phyloP scores from a whole-genome alignment of 1,284 basidiomycete species.

The Trichosporon coremiiforme region DNA sequence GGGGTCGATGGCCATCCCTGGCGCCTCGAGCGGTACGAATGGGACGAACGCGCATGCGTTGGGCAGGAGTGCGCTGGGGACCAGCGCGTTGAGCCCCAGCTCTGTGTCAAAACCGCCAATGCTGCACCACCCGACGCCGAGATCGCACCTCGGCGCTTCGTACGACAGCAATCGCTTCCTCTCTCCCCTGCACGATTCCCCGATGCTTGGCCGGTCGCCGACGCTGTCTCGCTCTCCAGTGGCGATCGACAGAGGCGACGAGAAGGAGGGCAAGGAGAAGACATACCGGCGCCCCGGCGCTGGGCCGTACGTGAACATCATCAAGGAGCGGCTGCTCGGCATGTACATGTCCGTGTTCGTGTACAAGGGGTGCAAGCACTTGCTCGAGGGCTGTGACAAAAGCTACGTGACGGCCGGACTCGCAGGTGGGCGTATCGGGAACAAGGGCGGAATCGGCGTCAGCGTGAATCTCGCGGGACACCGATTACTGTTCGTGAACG shows the following conservation, averaged over 20 bases:
- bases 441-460: conserved; percentile 61
- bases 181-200: background rate
- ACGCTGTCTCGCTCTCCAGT: conserved; percentile 15
- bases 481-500: conserved; percentile 62
- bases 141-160: background rate
- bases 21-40: background rate
- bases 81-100: background rate
- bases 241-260: background rate
- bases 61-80: no score
- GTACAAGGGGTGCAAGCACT: conserved; percentile 56
- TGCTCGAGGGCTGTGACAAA: conserved; percentile 58
- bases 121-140: conserved; percentile 3
- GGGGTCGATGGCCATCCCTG: background rate
- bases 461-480: conserved; percentile 59
- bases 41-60: no score
- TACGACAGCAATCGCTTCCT: conserved; percentile 11
- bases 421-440: conserved; percentile 61
- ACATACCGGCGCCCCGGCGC: conserved; percentile 24
- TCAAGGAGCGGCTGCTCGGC: conserved; percentile 62
- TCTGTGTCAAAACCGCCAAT: background rate
- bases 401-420: conserved; percentile 62
- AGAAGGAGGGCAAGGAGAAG: background rate
- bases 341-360: conserved; percentile 60
- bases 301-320: conserved; percentile 60
- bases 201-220: background rate